phyloP scores from a whole-genome alignment of 1,139 yeast genomes.

The Geotrichum australiense region DNA sequence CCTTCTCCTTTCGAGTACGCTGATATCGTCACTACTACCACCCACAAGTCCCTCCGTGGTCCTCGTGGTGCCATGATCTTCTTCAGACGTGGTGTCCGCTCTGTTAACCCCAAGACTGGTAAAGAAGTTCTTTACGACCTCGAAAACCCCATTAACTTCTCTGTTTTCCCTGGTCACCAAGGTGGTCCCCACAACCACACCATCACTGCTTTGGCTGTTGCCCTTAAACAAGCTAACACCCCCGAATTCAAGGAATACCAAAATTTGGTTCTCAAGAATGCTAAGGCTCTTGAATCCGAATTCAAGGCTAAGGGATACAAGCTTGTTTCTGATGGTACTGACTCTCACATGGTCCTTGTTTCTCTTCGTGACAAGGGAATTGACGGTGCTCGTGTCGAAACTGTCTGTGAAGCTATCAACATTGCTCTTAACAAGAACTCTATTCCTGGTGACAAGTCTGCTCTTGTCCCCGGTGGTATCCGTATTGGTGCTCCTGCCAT shows the following conservation, averaged over 20 bases:
- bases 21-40: conserved; percentile 93
- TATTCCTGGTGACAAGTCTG: conserved; percentile 93
- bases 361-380: conserved; percentile 77
- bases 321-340: conserved; percentile 89
- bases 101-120: conserved; percentile 72
- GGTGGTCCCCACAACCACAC: conserved; percentile 99
- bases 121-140: conserved; percentile 80
- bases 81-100: conserved; percentile 85
- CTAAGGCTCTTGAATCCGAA: conserved; percentile 66
- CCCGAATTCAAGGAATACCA: conserved; percentile 88
- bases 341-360: conserved; percentile 84
- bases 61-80: conserved; percentile 99
- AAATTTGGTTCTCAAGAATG: conserved; percentile 71
- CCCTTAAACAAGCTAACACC: conserved; percentile 78
- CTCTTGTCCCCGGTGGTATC: conserved; percentile 90
- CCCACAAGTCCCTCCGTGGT: conserved; percentile 95
- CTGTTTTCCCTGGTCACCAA: conserved; percentile 98
- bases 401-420: conserved; percentile 80
- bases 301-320: conserved; percentile 62
- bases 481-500: conserved; percentile 98
- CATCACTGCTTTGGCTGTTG: conserved; percentile 90
- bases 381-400: conserved; percentile 95
- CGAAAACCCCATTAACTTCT: conserved; percentile 85
- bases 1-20: conserved; percentile 92
- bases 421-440: conserved; percentile 95